Conservation (phyloP, 2,329 filamentous ascomycete genomes). For the Ambrosiella xylebori region DNA sequence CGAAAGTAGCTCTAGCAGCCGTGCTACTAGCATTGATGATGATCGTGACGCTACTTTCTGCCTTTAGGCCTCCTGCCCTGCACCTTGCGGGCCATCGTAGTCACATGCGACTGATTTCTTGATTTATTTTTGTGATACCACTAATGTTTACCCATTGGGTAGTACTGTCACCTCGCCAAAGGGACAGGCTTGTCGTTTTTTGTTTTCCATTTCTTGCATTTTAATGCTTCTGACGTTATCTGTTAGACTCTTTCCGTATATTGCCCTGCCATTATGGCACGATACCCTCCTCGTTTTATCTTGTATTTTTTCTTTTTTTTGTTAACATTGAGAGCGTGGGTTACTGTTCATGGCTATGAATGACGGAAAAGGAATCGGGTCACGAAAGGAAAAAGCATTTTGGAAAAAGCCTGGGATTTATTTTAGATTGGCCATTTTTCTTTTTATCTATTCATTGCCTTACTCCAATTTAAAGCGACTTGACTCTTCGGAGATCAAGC, state of each 20-base stretch:
- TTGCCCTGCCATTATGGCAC: not conserved
- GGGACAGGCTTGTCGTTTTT: not conserved
- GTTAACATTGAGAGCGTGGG: not conserved
- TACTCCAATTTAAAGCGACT: not conserved
- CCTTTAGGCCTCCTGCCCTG: not conserved
- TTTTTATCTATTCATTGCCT: not conserved
- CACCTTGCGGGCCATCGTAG: not conserved
- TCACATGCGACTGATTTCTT: not conserved
- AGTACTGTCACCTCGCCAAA: not conserved
- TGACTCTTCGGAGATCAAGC: not conserved
- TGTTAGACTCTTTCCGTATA: not conserved
- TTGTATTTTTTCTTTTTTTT: not conserved
- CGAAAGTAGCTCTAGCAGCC: conserved; percentile 3
- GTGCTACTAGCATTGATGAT: conserved; percentile 11
- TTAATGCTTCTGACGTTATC: conserved; percentile 4
- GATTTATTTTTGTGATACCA: not conserved
- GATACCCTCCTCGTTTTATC: not conserved
- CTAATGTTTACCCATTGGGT: not conserved
- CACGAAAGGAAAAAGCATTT: not conserved
- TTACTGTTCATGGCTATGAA: not conserved
- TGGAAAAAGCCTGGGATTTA: not conserved
- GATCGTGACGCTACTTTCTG: not conserved
- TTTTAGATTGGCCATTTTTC: not conserved
- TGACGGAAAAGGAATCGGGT: not conserved
- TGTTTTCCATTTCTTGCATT: not conserved